Conservation (phyloP, 495 filamentous ascomycete species). For the Neurospora sp. region DNA sequence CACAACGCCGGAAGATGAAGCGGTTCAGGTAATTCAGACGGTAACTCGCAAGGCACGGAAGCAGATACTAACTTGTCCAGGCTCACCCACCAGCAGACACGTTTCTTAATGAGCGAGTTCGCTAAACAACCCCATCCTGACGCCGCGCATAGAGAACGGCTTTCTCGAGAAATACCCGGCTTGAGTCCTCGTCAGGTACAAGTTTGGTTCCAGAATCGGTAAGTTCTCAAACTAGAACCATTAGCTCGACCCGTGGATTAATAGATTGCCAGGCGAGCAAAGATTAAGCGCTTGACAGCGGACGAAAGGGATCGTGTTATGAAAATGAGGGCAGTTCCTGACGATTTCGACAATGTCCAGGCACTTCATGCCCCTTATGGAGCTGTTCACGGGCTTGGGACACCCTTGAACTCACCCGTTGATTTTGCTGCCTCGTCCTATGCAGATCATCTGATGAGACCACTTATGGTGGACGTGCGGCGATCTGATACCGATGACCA, state of each 20-base stretch:
- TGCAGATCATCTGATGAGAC: constrained; percentile 46
- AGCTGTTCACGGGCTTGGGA: constrained; percentile 43
- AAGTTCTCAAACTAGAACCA: constrained; percentile 16
- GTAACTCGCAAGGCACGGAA: background rate
- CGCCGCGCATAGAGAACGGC: constrained; percentile 79
- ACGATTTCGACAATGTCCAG: constrained; percentile 86
- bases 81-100: constrained; percentile 91
- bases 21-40: constrained; percentile 59
- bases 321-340: constrained; percentile 83
- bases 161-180: constrained; percentile 88
- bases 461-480: constrained; percentile 52
- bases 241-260: background rate
- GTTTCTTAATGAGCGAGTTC: constrained; percentile 96
- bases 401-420: constrained; percentile 48
- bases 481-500: constrained; percentile 46
- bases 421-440: constrained; percentile 40
- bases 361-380: constrained; percentile 72
- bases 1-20: constrained; percentile 90
- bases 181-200: constrained; percentile 91
- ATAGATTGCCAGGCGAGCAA: constrained; percentile 60
- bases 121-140: constrained; percentile 92
- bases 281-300: constrained; percentile 85
- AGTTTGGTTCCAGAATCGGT: constrained; percentile 99
- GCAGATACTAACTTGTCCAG: constrained; percentile 37
- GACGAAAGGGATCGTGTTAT: constrained; percentile 93